Evolutionary conservation across 2,329 filamentous ascomycete species (phyloP).

Genomic region (Lasiodiplodia theobromae): DNA sequence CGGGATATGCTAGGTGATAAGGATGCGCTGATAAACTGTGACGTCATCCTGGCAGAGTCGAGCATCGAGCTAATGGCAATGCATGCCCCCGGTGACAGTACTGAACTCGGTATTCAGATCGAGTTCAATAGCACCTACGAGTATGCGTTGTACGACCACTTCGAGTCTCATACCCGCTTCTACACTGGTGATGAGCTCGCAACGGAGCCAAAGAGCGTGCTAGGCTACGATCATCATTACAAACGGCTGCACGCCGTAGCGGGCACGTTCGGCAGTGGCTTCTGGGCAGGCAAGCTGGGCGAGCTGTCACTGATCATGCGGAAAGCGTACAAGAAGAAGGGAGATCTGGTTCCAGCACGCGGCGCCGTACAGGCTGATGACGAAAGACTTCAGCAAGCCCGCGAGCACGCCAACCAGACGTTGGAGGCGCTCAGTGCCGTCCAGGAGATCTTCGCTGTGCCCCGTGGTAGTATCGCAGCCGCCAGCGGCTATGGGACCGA

Average conservation of each 20-base stretch:
- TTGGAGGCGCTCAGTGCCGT: constrained; percentile 49
- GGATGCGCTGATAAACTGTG: constrained; percentile 33
- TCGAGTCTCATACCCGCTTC: constrained; percentile 45
- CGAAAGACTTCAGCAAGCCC: constrained; percentile 30
- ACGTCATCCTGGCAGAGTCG: constrained; percentile 51
- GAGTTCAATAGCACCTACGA: constrained; percentile 45
- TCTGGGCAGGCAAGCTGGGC: constrained; percentile 47
- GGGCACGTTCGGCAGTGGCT: constrained; percentile 49
- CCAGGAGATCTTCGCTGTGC: constrained; percentile 51
- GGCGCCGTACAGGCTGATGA: constrained; percentile 29
- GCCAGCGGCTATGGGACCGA: constrained; percentile 1
- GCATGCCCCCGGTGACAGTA: constrained; percentile 41
- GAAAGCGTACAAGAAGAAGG: constrained; percentile 28
- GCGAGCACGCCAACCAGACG: constrained; percentile 39
- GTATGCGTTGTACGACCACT: constrained; percentile 39
- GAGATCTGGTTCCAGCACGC: constrained; percentile 19
- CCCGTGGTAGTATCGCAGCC: constrained; percentile 36
- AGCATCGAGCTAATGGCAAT: constrained; percentile 51
- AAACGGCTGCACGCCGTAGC: constrained; percentile 40
- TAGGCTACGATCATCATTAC: constrained; percentile 37
- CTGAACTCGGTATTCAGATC: constrained; percentile 43
- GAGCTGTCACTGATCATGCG: constrained; percentile 30
- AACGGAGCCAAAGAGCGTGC: constrained; percentile 38
- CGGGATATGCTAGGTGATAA: constrained; percentile 34
- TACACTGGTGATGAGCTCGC: constrained; percentile 41